phyloP scores from a whole-genome alignment of 2,329 filamentous ascomycete species.

The Davidsoniella eucalypti region DNA sequence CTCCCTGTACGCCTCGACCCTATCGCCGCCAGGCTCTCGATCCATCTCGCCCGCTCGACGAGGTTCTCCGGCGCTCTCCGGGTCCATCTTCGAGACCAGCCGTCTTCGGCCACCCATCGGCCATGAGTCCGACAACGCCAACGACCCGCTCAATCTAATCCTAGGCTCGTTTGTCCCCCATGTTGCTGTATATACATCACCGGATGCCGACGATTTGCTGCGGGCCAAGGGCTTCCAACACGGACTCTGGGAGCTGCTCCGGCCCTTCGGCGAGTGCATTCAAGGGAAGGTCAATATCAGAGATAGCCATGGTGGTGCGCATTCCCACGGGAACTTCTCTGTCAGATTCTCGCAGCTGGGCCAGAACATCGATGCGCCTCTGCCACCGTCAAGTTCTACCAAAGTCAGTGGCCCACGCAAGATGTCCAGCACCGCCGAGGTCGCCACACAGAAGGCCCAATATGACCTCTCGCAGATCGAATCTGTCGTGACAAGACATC shows the following conservation, averaged over 20 bases:
- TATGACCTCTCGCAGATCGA: conserved; percentile 49
- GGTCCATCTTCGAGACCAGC: conserved; percentile 39
- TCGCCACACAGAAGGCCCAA: conserved; percentile 11
- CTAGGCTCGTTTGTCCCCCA: conserved; percentile 78
- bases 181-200: conserved; percentile 71
- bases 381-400: conserved; percentile 20
- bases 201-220: conserved; percentile 67
- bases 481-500: conserved; percentile 60
- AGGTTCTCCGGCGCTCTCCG: conserved; percentile 35
- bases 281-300: conserved; percentile 78
- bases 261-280: conserved; percentile 80
- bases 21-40: conserved; percentile 51
- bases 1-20: conserved; percentile 46
- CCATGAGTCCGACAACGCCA: conserved; percentile 27
- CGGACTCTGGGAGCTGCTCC: conserved; percentile 69
- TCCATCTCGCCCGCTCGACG: conserved; percentile 50
- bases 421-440: conserved; percentile 5
- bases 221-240: conserved; percentile 68
- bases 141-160: conserved; percentile 49
- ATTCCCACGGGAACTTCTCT: conserved; percentile 75
- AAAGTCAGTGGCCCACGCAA: conserved; percentile 3
- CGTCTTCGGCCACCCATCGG: conserved; percentile 29
- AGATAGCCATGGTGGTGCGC: conserved; percentile 75
- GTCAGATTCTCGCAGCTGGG: conserved; percentile 68
- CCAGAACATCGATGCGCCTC: conserved; percentile 35